Conservation (phyloP, 2,329 filamentous ascomycete genomes). For the Ceratocystis ficicola region DNA sequence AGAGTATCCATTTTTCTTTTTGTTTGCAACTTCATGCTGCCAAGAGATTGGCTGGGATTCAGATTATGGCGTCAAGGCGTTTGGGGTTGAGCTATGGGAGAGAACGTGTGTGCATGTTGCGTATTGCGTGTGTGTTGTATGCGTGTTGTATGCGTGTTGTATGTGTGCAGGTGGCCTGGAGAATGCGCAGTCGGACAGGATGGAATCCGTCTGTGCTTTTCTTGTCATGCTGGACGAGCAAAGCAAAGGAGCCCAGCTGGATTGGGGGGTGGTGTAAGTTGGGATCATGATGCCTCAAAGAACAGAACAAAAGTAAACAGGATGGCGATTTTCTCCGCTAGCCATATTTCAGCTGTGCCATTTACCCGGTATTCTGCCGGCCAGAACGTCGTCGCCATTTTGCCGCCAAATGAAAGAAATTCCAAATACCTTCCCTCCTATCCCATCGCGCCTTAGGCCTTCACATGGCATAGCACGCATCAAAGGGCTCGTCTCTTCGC, state of each 20-base stretch:
- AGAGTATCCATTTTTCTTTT: not conserved
- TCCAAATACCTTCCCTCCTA: not conserved
- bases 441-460: not conserved
- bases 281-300: not conserved
- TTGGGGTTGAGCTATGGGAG: not conserved
- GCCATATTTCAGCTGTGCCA: not conserved
- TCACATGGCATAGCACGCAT: not conserved
- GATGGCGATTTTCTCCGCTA: no score
- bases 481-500: not conserved
- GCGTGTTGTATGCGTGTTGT: not conserved
- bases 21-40: not conserved
- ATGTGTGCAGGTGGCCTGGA: not conserved
- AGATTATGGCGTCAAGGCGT: slow-evolving; percentile 4
- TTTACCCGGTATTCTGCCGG: not conserved
- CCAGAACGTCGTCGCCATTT: not conserved
- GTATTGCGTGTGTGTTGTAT: not conserved
- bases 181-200: not conserved
- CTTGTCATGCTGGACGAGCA: not conserved
- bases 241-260: not conserved
- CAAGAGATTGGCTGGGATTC: slow-evolving; percentile 2
- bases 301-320: no score
- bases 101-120: not conserved
- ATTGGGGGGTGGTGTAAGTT: not conserved
- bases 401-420: not conserved
- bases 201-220: not conserved